Evolutionary conservation across 305 asterid species (phyloP), one percentile per base, ranked within the genome.

Genomic region (Fraxinus velutina): DNA sequence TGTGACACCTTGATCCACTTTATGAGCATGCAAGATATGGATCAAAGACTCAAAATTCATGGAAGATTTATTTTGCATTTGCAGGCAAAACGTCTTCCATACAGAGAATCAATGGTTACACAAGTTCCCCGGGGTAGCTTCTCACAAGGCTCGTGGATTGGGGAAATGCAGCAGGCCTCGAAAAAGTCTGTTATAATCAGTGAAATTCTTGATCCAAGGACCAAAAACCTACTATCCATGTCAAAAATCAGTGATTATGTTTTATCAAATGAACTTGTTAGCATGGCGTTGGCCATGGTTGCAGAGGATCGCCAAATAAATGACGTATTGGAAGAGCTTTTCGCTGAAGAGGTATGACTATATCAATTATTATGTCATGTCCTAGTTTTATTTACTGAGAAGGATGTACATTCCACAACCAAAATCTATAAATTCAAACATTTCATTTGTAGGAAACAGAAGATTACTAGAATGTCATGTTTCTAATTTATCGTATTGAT

Each of bases 91-190:
- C 98, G 97, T 70, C 97, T 94, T 22, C 98, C 98, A 0, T 92
- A 85, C 85, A 87, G 88, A 86, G 98, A 93, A 75, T 88, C 93
- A 50, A 84, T 86, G 90, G 89, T 89, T 86, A 86, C 93, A 70
- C 91, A 86, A 78, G 84, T 79, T 83, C 91, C 90, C 62, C 85
- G 95, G 83, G 89, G 90, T 85, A 89, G 93, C 90, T 88, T 92
- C 88, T 91, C 94, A 2, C 98, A 91, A 81, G 97, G 98, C 81
- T 92, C 98, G 30, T 94, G 98, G 98, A 94, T 93, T 32, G 98
- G 97, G 77, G 98, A 94, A 88, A 94, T 94, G 98, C 98, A 94
- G 89, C 95, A 92, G 92, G 98, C 98, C 84, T 94, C 98, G 0
- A 93, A 90, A 82, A 87, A 93, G 60, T 92, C 98, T 19, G 98